phyloP scores from a whole-genome alignment of 1,139 yeast genomes.

The Nakaseomyces sp. region DNA sequence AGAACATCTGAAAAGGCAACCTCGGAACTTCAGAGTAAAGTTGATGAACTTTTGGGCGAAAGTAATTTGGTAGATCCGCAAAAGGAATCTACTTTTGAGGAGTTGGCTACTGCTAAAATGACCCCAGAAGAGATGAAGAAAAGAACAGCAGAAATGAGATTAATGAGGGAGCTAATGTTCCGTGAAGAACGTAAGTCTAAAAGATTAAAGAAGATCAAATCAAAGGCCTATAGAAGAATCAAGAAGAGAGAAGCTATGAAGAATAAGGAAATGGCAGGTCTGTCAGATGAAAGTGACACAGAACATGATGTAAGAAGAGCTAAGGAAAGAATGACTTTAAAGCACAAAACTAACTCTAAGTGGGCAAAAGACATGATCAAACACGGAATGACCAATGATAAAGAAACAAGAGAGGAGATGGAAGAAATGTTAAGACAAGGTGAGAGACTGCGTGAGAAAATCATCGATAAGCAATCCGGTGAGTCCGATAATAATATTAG shows the following conservation, averaged over 20 bases:
- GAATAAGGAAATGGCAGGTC: constrained; percentile 62
- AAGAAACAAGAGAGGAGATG: constrained; percentile 73
- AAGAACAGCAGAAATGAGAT: constrained; percentile 72
- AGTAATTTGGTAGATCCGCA: constrained; percentile 67
- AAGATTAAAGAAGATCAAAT: constrained; percentile 87
- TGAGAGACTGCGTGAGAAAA: constrained; percentile 64
- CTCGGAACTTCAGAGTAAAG: constrained; percentile 60
- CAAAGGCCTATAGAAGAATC: constrained; percentile 79
- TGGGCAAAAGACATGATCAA: constrained; percentile 92
- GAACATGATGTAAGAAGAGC: constrained; percentile 72
- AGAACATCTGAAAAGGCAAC: constrained; percentile 41
- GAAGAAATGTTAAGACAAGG: constrained; percentile 92
- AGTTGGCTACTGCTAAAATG: constrained; percentile 73
- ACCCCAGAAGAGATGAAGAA: constrained; percentile 71
- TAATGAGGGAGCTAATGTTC: constrained; percentile 94
- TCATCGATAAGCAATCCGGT: constrained; percentile 55
- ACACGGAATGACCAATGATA: constrained; percentile 84
- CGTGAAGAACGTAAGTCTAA: constrained; percentile 87
- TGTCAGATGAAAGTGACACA: constrained; percentile 44
- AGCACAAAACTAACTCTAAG: constrained; percentile 77
- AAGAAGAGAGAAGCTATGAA: constrained; percentile 76
- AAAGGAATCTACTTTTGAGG: constrained; percentile 76
- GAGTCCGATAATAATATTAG: constrained; percentile 36
- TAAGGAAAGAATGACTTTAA: constrained; percentile 81
- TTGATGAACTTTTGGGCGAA: constrained; percentile 50